Conservation (phyloP, 129 eudicot species). For the Arctium minus region DNA sequence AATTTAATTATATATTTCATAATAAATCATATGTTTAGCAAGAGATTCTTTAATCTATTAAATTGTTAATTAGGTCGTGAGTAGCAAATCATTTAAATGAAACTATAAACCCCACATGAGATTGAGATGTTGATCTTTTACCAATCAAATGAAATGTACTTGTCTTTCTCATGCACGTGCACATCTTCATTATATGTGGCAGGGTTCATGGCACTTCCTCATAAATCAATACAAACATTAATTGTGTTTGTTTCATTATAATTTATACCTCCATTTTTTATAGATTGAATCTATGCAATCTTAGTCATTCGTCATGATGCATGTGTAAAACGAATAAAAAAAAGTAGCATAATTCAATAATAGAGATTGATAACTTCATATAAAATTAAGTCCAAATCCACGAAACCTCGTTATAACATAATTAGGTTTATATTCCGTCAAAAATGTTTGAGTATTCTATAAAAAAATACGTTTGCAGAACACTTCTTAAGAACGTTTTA, state of each 20-base stretch:
- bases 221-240: not conserved
- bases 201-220: slow-evolving; percentile 1
- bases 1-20: not conserved
- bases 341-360: not conserved
- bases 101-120: not conserved
- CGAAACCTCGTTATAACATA: not conserved
- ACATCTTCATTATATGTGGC: slow-evolving; percentile 14
- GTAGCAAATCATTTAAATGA: not conserved
- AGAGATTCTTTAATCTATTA: not conserved
- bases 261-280: not conserved
- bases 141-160: slow-evolving; percentile 15
- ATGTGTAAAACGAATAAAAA: not conserved
- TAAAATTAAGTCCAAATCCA: too few species aligned
- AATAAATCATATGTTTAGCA: not conserved
- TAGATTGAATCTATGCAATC: not conserved
- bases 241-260: not conserved
- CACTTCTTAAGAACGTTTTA: not conserved
- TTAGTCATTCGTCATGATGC: not conserved
- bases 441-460: not conserved
- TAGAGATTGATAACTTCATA: not conserved
- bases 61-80: not conserved
- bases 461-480: too few species aligned
- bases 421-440: not conserved
- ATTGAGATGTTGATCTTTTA: not conserved
- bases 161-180: slow-evolving; percentile 25